Percentiles rank a stretch among this genome's conserved stretches.
Evolutionary conservation across 2,329 filamentous ascomycete species (phyloP).

Genomic region (Apiospora hydei): DNA sequence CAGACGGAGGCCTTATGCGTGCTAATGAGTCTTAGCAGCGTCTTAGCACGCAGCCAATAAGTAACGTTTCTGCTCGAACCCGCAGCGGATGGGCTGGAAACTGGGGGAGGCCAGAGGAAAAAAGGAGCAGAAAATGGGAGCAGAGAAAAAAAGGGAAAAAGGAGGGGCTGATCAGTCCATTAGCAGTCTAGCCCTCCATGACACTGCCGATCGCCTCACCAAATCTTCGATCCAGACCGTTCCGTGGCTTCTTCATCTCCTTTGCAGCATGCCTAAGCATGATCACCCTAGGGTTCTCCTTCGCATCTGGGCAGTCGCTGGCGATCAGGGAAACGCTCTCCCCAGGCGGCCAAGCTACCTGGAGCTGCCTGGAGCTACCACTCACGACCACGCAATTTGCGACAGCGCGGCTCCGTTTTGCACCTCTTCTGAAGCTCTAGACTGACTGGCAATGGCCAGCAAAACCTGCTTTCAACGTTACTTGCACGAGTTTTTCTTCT

Average conservation of each 20-base stretch:
- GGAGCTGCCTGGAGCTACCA: background rate
- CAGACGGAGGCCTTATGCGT: constrained; percentile 2
- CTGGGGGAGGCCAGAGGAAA: background rate
- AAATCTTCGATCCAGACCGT: constrained; percentile 20
- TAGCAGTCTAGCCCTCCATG: constrained; percentile 5
- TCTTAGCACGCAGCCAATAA: background rate
- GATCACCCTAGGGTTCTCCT: constrained; percentile 4
- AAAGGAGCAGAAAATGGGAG: background rate
- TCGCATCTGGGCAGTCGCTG: background rate
- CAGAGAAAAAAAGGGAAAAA: background rate
- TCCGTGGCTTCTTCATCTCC: constrained; percentile 1
- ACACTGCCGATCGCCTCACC: constrained; percentile 17
- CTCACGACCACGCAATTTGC: constrained; percentile 12
- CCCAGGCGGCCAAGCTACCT: background rate
- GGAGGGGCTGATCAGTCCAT: constrained; percentile 16
- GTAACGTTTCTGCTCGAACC: constrained; percentile 3
- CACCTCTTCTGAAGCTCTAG: background rate
- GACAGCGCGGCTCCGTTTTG: constrained; percentile 2
- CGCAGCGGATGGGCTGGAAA: background rate
- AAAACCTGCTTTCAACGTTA: constrained; percentile 1
- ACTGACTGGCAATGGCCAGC: background rate
- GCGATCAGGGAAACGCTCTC: constrained; percentile 10
- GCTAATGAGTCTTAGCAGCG: background rate
- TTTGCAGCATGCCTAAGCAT: constrained; percentile 7
- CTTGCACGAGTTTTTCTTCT: background rate